phyloP scores from a whole-genome alignment of 345 rosid species.

The Eucalyptus decipiens region DNA sequence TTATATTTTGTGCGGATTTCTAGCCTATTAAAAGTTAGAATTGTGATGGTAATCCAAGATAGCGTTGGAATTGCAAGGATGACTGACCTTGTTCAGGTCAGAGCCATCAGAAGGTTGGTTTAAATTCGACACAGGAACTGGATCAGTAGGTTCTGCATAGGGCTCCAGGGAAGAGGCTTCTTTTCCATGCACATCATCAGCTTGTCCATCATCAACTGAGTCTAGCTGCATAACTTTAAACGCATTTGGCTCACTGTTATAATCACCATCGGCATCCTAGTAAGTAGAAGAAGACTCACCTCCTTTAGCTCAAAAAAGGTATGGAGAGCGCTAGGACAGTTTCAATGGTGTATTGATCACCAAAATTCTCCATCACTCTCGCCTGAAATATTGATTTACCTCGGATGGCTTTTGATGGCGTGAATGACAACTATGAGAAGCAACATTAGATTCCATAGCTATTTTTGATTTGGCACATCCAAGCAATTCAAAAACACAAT shows the following conservation, averaged over 20 bases:
- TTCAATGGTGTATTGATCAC: constrained; percentile 62
- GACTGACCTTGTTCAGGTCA: constrained; percentile 11
- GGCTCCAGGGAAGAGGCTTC: constrained; percentile 6
- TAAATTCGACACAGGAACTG: constrained; percentile 8
- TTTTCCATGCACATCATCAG: constrained; percentile 8
- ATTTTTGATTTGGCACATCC: neutral
- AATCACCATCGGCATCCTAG: constrained; percentile 21
- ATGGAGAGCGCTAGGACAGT: constrained; percentile 24
- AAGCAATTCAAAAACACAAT: neutral
- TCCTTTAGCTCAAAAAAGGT: constrained; percentile 14
- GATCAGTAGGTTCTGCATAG: constrained; percentile 2
- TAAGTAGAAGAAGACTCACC: constrained; percentile 13
- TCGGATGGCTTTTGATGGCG: constrained; percentile 14
- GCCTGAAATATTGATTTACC: constrained; percentile 79
- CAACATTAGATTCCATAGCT: constrained; percentile 12
- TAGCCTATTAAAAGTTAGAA: neutral
- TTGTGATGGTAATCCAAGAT: neutral
- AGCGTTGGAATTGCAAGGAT: neutral
- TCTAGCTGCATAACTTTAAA: constrained; percentile 4
- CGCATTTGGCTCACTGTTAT: constrained; percentile 13
- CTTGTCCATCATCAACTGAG: constrained; percentile 6
- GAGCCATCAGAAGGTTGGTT: constrained; percentile 5
- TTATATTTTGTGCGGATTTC: neutral
- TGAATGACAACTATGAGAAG: constrained; percentile 26
- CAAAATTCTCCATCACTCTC: constrained; percentile 53